Evolutionary conservation across 2,329 filamentous ascomycete genomes (phyloP), one percentile per base, ranked within the genome.

Genomic region (Cercospora brassicicola): DNA sequence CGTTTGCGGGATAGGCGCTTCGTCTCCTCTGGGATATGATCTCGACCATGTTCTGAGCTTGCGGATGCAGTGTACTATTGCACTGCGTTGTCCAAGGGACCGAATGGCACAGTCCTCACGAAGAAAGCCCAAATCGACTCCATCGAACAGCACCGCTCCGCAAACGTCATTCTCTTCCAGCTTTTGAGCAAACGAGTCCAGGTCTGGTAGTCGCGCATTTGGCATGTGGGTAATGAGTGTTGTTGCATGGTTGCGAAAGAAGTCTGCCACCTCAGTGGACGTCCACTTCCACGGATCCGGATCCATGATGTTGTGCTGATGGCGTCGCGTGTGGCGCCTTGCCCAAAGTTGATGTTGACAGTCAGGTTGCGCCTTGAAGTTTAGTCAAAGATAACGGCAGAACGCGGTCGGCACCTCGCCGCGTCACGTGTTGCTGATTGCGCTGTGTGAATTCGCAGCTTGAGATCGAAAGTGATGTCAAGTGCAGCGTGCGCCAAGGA

Each of bases 201-300:
- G 79, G 61, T 91, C 82, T 4, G 88, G 87, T 7, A 88, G 79
- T 66, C 78, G 78, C 15, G 74, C 28, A 76, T 75, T 70, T 48
- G 78, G 59, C 79, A 79, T 64, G 51, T 73, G 69, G 30, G 26
- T 28, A 11, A 76, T 56, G 45, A 66, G 67, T 8, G 31, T 10
- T 11, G 65, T 57, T 3, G 74, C 75, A 42, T 75, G 60, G 60
- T 85, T 82, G 76, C 89, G 92, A 3, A 96, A 82, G 74, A 90
- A 88, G 15, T 83, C 77, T 9, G 91, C 85, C 10, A 96, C 87
- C 39, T 88, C 84, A 42, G 90, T 87, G 33, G 89, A 83, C 39
- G 86, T 85, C 93, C 93, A 96, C 64, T 85, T 75, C 78, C 89
- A 90, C n/a, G 93, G 92, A 79, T 96, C 92, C 65, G 80, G 76